Evolutionary conservation across 2,329 filamentous ascomycete genomes (phyloP).

Genomic region (Hypoxylon sp.): DNA sequence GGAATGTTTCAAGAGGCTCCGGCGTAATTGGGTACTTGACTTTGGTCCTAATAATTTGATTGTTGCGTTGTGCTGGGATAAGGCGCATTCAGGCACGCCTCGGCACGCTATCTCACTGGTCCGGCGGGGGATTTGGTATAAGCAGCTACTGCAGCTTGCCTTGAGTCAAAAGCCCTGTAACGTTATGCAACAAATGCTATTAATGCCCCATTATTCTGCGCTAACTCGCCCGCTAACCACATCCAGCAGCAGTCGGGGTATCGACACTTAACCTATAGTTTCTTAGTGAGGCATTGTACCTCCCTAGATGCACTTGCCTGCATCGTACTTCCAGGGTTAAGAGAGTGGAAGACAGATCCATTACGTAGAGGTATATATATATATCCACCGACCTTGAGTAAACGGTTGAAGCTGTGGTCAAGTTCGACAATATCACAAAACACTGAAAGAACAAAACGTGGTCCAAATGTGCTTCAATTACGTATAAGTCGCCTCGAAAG

Average conservation of each 20-base stretch:
- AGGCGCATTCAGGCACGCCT: slow-evolving; percentile 35
- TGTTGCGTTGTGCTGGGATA: slow-evolving; percentile 33
- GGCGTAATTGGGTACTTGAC: slow-evolving; percentile 25
- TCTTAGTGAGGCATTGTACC: not conserved
- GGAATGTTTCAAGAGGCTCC: slow-evolving; percentile 44
- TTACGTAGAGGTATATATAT: no score
- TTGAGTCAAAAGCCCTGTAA: slow-evolving; percentile 31
- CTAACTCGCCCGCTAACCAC: not conserved
- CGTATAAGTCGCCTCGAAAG: not conserved
- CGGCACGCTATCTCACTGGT: slow-evolving; percentile 30
- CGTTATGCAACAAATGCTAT: slow-evolving; percentile 11
- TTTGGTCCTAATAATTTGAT: slow-evolving; percentile 18
- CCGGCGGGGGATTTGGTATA: slow-evolving; percentile 26
- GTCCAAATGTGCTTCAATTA: not conserved
- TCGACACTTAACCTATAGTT: not conserved
- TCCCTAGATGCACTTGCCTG: not conserved
- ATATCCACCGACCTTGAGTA: not conserved
- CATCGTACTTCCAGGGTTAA: not conserved
- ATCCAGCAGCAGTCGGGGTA: not conserved
- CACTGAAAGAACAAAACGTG: not conserved
- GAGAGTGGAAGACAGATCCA: not conserved
- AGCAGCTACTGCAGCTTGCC: slow-evolving; percentile 40
- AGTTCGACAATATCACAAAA: not conserved
- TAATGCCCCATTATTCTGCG: not conserved
- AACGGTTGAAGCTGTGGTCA: not conserved